phyloP scores from a whole-genome alignment of 2,329 filamentous ascomycete genomes.

The Cladosporium sp. region DNA sequence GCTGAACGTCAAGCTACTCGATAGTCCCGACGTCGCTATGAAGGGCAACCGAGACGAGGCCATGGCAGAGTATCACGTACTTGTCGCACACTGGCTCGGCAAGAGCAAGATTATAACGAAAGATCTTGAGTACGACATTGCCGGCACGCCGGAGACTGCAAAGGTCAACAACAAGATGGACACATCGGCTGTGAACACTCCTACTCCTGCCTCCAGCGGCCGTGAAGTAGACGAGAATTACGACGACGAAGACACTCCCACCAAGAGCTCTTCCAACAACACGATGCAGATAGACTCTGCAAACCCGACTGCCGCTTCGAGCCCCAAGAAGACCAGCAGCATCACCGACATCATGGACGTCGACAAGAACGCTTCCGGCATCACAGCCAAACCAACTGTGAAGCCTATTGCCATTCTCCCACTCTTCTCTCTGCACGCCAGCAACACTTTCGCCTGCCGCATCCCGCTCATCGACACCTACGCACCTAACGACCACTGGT shows the following conservation, averaged over 20 bases:
- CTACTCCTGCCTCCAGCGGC: not conserved
- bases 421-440: slow-evolving; percentile 75
- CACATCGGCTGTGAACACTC: not conserved
- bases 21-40: slow-evolving; percentile 47
- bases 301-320: slow-evolving; percentile 56
- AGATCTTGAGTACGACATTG: slow-evolving; percentile 35
- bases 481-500: slow-evolving; percentile 86
- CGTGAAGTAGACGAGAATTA: slow-evolving; percentile 31
- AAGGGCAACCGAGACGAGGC: slow-evolving; percentile 38
- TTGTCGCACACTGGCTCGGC: slow-evolving; percentile 66
- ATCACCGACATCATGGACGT: slow-evolving; percentile 78
- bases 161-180: slow-evolving; percentile 19
- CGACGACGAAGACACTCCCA: slow-evolving; percentile 20
- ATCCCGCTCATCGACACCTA: slow-evolving; percentile 78
- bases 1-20: slow-evolving; percentile 51
- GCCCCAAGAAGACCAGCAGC: slow-evolving; percentile 66
- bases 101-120: slow-evolving; percentile 69
- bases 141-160: not conserved
- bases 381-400: slow-evolving; percentile 5
- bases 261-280: not conserved
- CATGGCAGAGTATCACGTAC: slow-evolving; percentile 59
- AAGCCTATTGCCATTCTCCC: slow-evolving; percentile 75
- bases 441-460: slow-evolving; percentile 71
- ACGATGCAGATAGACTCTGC: slow-evolving; percentile 15
- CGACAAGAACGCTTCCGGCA: slow-evolving; percentile 54